Conservation (phyloP, 2,329 filamentous ascomycete genomes). For the Passalora sequoiae region DNA sequence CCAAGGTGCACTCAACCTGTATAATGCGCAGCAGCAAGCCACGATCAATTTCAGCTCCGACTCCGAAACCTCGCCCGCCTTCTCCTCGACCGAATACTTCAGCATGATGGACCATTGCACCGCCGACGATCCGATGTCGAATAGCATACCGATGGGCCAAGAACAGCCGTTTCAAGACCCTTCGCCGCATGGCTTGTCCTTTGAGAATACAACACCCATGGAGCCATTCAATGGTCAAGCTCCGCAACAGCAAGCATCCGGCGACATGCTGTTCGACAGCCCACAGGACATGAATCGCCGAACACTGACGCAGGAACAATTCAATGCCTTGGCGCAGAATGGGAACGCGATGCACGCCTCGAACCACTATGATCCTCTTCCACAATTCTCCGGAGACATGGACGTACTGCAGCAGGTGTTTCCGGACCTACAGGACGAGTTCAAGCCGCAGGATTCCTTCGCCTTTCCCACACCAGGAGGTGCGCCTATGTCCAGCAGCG, state of each 20-base stretch:
- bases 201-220: neutral
- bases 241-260: constrained; percentile 12
- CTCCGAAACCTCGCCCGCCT: constrained; percentile 31
- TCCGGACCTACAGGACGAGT: constrained; percentile 21
- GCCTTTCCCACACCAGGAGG: constrained; percentile 18
- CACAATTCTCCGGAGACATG: constrained; percentile 15
- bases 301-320: constrained; percentile 36
- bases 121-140: constrained; percentile 16
- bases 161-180: constrained; percentile 12
- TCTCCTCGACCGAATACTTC: constrained; percentile 28
- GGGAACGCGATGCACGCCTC: constrained; percentile 14
- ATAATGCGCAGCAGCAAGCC: constrained; percentile 13
- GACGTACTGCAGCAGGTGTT: constrained; percentile 22
- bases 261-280: constrained; percentile 30
- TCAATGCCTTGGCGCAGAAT: constrained; percentile 32
- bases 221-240: constrained; percentile 12
- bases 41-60: constrained; percentile 27
- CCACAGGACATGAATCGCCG: constrained; percentile 33
- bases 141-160: constrained; percentile 6
- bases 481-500: constrained; percentile 26
- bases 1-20: constrained; percentile 27
- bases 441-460: constrained; percentile 22
- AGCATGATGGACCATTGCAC: constrained; percentile 30
- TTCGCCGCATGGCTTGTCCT: constrained; percentile 8
- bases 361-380: constrained; percentile 15